These are phyloP conservation scores for Liriodendron chinense DNA, from an alignment of 164 flowering plant species.

Conservation along the genomic window DNA sequence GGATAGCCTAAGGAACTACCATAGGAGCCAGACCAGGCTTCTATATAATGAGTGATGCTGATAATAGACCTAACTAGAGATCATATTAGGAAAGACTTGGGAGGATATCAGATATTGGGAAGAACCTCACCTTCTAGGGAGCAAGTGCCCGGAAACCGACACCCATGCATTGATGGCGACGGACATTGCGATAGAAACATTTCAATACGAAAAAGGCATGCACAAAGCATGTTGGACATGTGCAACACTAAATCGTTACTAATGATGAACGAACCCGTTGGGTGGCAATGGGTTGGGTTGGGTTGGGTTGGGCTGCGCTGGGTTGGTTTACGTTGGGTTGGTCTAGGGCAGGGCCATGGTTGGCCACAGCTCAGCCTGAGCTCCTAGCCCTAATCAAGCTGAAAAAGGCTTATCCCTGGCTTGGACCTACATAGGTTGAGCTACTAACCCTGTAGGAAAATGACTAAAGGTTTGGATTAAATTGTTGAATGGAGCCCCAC, in stretches of 20 bases:
- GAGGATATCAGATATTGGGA: neutral
- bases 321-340: too few species aligned
- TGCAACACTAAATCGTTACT: neutral
- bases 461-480: too few species aligned
- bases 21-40: neutral
- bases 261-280: neutral
- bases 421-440: too few species aligned
- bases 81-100: neutral
- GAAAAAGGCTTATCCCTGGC: too few species aligned
- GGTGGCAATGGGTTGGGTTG: neutral
- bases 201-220: neutral
- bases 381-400: too few species aligned
- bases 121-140: neutral
- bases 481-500: too few species aligned
- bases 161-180: neutral
- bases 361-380: too few species aligned
- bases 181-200: neutral
- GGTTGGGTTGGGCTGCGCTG: too few species aligned
- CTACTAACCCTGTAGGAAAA: too few species aligned
- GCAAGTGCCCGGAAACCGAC: neutral
- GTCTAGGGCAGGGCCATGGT: too few species aligned
- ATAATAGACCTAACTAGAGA: neutral
- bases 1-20: neutral
- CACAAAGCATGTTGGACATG: neutral
- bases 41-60: neutral